Conservation (phyloP, 345 rosid species). For the Aurinia saxatilis region DNA sequence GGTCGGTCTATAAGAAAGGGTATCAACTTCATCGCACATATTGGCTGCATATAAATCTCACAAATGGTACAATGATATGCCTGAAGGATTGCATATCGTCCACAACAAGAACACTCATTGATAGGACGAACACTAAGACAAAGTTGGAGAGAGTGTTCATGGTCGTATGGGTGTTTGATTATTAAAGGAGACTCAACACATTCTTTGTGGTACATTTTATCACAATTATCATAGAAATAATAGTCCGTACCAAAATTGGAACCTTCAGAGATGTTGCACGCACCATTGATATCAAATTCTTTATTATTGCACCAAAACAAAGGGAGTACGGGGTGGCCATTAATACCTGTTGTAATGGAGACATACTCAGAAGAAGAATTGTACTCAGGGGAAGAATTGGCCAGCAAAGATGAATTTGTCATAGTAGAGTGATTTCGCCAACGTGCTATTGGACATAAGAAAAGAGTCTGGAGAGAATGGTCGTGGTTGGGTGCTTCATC, state of each 20-base stretch:
- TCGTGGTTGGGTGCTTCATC: no score
- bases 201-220: no score
- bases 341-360: no score
- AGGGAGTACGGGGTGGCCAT: background rate
- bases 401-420: no score
- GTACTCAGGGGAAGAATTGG: no score
- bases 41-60: background rate
- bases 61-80: background rate
- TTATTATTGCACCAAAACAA: background rate
- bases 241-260: background rate
- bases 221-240: background rate
- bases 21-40: background rate
- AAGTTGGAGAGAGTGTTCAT: background rate
- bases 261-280: background rate
- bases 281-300: background rate
- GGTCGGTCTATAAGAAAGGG: background rate
- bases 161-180: background rate
- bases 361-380: no score
- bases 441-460: no score
- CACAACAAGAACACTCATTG: background rate
- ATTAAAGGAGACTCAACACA: no score
- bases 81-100: fast-evolving
- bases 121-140: fast-evolving
- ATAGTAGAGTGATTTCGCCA: no score
- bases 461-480: no score